Conservation (phyloP, 1,284 basidiomycete genomes). For the Butyriboletus pseudospeciosus region DNA sequence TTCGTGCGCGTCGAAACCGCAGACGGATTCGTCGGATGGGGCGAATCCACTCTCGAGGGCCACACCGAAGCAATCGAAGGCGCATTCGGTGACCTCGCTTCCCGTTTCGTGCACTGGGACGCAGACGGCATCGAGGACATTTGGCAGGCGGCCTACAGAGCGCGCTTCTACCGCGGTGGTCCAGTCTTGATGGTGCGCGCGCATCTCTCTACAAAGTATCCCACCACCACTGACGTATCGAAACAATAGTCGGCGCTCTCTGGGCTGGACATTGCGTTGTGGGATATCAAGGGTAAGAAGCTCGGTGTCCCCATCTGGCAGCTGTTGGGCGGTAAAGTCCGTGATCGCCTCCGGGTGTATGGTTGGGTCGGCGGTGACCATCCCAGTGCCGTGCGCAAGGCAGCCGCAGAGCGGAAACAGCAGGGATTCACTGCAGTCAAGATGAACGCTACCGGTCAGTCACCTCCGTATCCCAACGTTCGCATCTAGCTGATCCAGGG, state of each 20-base stretch:
- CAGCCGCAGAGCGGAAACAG: slow-evolving; percentile 57
- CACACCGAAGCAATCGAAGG: slow-evolving; percentile 78
- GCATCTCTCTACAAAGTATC: not conserved
- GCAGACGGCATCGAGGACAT: slow-evolving; percentile 70
- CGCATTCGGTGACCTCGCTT: slow-evolving; percentile 57
- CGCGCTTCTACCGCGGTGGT: slow-evolving; percentile 70
- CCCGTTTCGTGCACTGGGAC: slow-evolving; percentile 63
- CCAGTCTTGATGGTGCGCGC: slow-evolving; percentile 61
- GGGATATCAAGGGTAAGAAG: slow-evolving; percentile 79
- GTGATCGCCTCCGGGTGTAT: slow-evolving; percentile 56
- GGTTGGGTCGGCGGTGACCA: slow-evolving; percentile 74
- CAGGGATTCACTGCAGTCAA: slow-evolving; percentile 76
- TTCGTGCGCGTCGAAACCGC: slow-evolving; percentile 71
- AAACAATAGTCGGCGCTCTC: slow-evolving; percentile 46
- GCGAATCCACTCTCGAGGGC: slow-evolving; percentile 62
- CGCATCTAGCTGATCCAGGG: not conserved
- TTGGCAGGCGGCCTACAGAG: slow-evolving; percentile 63
- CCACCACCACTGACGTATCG: not conserved
- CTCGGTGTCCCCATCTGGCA: slow-evolving; percentile 73
- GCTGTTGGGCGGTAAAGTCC: slow-evolving; percentile 69
- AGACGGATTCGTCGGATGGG: slow-evolving; percentile 68
- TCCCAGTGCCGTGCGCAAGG: slow-evolving; percentile 58
- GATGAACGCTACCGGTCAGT: slow-evolving; percentile 65
- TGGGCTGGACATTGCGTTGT: slow-evolving; percentile 51
- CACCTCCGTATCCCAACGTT: not conserved